These are phyloP conservation scores for Sugiyamaella novakii DNA, from an alignment of 1,139 yeast genomes.

Conservation along the genomic window DNA sequence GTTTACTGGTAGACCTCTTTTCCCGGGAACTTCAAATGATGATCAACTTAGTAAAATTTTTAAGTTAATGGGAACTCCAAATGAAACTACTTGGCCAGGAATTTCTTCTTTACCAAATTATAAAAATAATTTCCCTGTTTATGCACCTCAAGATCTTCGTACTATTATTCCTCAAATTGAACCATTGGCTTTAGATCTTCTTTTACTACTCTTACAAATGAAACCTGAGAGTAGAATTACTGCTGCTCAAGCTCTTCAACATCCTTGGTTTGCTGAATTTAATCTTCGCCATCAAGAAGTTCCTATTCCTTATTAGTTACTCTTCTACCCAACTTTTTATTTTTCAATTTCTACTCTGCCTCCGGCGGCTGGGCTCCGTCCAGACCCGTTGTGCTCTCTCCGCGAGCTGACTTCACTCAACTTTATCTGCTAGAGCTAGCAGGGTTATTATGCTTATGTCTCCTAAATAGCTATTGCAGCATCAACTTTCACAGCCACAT, in stretches of 20 bases:
- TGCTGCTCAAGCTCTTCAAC: constrained; percentile 90
- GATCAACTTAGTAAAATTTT: constrained; percentile 90
- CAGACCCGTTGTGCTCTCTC: constrained; percentile 1
- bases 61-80: constrained; percentile 94
- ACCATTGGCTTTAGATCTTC: constrained; percentile 74
- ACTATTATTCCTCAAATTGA: constrained; percentile 75
- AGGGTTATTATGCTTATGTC: too few species aligned
- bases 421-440: too few species aligned
- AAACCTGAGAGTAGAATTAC: constrained; percentile 90
- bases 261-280: constrained; percentile 93
- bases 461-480: too few species aligned
- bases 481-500: too few species aligned
- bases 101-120: constrained; percentile 84
- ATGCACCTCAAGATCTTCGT: constrained; percentile 82
- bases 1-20: constrained; percentile 97
- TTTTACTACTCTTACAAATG: constrained; percentile 79
- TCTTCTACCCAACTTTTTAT: too few species aligned
- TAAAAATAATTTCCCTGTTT: constrained; percentile 74
- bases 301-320: constrained; percentile 13
- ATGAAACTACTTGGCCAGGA: constrained; percentile 95
- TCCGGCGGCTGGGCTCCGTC: constrained; percentile 5
- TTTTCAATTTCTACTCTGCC: neutral
- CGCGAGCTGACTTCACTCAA: neutral
- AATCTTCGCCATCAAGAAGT: constrained; percentile 17
- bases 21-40: constrained; percentile 95